Evolutionary conservation across 805 yeast genomes (phyloP), one percentile per base, ranked within the genome.

Genomic region (Tetrapisispora phaffii): DNA sequence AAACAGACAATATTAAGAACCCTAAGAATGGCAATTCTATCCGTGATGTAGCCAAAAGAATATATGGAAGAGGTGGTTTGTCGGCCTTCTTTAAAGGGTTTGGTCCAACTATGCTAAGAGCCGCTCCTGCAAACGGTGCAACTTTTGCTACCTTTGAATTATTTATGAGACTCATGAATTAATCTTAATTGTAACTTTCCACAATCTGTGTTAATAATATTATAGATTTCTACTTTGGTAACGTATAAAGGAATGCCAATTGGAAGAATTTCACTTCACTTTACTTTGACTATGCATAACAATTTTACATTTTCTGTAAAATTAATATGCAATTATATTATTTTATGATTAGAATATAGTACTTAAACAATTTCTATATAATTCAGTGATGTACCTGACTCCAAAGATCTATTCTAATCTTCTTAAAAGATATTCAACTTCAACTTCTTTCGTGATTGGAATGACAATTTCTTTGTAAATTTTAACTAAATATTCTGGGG

Each of bases 61-160:
- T 86, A n/a, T 72, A 62, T 58, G 65, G 62, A 41, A 71, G 72
- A 10, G 68, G 72, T 45, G 97, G 97, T 22, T 50, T 79, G 33
- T 70, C 72, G 48, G 95, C 95, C 0, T 84, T 90, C 59, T 83
- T 85, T 69, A 82, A 81, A 65, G 98, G 98, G 0, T 89, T 93
- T 60, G 68, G 80, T 16, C 97, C 98, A 39, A 89, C 97, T 0
- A 79, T 93, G 48, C 69, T 93, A 52, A 83, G 98, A 69, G 97
- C 98, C 43, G 96, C 96, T 2, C 98, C 98, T 2, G 98, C 95
- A 10, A 93, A 93, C 60, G 98, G 96, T 33, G 95, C 94, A 29
- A 93, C 98, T 0, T 93, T 93, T 69, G 85, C 87, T 40, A 89
- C 95, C 2, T 93, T 93, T 61, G 98, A 93, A 66, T 65, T 85